Evolutionary conservation across 2,329 filamentous ascomycete genomes (phyloP).

Genomic region (Phialophora macrospora): DNA sequence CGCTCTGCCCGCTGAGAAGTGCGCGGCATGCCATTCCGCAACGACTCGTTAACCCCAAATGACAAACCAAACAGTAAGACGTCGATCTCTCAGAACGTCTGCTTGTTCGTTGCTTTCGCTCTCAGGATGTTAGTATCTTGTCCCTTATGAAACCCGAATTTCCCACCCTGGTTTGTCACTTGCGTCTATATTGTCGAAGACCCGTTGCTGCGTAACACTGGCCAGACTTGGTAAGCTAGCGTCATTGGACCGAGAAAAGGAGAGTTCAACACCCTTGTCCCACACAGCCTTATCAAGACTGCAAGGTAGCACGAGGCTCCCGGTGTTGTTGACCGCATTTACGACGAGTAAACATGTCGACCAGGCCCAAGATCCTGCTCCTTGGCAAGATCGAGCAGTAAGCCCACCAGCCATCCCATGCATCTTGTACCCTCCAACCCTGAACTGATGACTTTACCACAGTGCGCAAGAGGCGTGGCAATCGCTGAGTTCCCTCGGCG

Average conservation of each 20-base stretch:
- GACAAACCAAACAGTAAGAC: neutral
- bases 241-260: neutral
- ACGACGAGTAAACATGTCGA: slow-evolving; percentile 17
- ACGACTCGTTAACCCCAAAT: neutral
- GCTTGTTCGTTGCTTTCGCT: neutral
- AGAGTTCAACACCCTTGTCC: neutral
- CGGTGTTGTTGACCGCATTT: neutral
- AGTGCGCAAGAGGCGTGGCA: slow-evolving; percentile 68
- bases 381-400: slow-evolving; percentile 69
- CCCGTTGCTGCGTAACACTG: neutral
- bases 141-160: neutral
- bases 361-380: slow-evolving; percentile 64
- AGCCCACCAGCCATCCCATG: slow-evolving; percentile 42
- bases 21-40: slow-evolving; percentile 4
- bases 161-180: neutral
- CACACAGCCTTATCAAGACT: neutral
- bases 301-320: neutral
- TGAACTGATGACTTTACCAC: slow-evolving; percentile 21
- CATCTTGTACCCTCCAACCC: neutral
- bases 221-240: neutral
- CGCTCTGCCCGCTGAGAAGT: slow-evolving; percentile 9
- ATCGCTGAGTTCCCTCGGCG: slow-evolving; percentile 64
- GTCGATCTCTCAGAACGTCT: neutral
- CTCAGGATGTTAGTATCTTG: neutral
- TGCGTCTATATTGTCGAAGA: neutral